Conservation (phyloP, 805 yeast genomes). For the Starmerella tilneyi region DNA sequence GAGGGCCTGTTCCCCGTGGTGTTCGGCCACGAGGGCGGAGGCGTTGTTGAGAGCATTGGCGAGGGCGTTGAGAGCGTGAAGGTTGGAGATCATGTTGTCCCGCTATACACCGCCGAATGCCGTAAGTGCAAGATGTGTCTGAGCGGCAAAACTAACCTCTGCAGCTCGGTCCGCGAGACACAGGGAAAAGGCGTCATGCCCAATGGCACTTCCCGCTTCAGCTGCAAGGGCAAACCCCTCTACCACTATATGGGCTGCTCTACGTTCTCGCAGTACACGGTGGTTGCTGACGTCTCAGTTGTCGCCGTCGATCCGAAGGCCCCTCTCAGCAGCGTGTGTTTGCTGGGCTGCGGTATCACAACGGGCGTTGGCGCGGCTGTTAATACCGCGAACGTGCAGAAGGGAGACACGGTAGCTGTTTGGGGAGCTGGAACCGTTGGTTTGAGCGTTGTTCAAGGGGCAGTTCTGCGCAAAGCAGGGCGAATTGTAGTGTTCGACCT, state of each 20-base stretch:
- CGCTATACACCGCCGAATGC: constrained; percentile 95
- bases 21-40: constrained; percentile 98
- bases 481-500: constrained; percentile 75
- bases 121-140: constrained; percentile 87
- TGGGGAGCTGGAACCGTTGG: constrained; percentile 99
- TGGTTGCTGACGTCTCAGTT: constrained; percentile 92
- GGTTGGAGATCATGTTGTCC: constrained; percentile 88
- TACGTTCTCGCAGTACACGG: constrained; percentile 93
- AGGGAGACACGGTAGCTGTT: constrained; percentile 89
- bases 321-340: constrained; percentile 74
- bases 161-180: constrained; percentile 91
- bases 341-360: constrained; percentile 96
- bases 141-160: constrained; percentile 91
- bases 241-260: constrained; percentile 98
- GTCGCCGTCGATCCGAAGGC: constrained; percentile 84
- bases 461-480: constrained; percentile 68
- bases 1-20: constrained; percentile 92
- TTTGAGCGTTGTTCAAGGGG: constrained; percentile 92
- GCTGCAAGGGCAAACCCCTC: constrained; percentile 59
- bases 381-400: constrained; percentile 80
- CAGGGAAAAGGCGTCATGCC: constrained; percentile 99
- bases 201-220: constrained; percentile 90
- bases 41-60: constrained; percentile 89
- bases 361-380: constrained; percentile 98
- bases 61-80: constrained; percentile 85